These are phyloP conservation scores for Botryotinia convoluta DNA, from an alignment of 2,329 filamentous ascomycete species.

Conservation along the genomic window DNA sequence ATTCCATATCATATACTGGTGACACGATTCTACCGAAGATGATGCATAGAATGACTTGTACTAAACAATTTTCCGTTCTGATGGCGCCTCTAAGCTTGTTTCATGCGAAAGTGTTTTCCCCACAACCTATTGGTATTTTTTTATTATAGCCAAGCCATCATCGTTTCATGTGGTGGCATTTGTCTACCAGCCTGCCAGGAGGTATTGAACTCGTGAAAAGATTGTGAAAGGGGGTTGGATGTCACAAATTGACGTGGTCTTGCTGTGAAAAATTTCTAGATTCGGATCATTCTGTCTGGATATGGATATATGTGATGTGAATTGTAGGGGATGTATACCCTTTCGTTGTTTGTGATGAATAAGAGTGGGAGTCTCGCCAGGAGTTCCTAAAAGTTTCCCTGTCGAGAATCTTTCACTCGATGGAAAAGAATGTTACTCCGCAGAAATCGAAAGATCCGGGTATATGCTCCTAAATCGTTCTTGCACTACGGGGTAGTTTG, in stretches of 20 bases:
- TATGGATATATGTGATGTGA: not conserved
- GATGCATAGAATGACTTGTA: not conserved
- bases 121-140: not conserved
- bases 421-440: not conserved
- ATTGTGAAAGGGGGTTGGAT: not conserved
- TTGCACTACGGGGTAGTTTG: not conserved
- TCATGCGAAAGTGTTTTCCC: not conserved
- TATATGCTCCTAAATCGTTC: not conserved
- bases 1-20: not conserved
- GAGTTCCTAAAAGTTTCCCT: not conserved
- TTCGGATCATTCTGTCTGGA: not conserved
- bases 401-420: not conserved
- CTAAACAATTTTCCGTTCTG: not conserved
- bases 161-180: conserved; percentile 12
- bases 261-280: not conserved
- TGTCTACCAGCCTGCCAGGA: not conserved
- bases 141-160: conserved; percentile 3
- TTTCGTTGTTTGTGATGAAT: conserved; percentile 5
- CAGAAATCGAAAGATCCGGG: conserved; percentile 13
- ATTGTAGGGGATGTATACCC: not conserved
- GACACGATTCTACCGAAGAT: not conserved
- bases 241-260: not conserved
- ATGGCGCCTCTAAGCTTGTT: conserved; percentile 8
- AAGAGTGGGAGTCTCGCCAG: not conserved
- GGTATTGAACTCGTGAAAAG: not conserved